These are phyloP conservation scores for Echites panduratus DNA, from an alignment of 257 asterid genomes.

Conservation along the genomic window DNA sequence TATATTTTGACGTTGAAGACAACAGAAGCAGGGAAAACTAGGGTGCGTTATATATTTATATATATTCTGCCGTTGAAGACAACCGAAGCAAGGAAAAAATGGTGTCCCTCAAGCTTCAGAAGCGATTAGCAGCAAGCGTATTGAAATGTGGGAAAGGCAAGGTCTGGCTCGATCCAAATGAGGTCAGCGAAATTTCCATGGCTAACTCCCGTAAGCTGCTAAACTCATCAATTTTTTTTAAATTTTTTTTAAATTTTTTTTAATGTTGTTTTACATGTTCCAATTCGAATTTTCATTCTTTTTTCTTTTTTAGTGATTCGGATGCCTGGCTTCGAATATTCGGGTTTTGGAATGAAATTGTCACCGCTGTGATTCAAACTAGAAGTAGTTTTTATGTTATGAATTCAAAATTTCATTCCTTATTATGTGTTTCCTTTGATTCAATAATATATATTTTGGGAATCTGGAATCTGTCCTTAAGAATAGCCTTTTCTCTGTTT, in stretches of 20 bases:
- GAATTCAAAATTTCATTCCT: no score
- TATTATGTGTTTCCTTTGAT: background rate
- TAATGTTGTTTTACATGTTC: no score
- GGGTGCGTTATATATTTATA: no score
- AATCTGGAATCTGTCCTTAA: background rate
- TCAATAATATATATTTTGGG: no score
- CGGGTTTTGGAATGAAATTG: background rate
- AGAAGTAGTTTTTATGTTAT: background rate
- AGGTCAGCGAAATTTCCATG: background rate
- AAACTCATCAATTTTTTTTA: no score
- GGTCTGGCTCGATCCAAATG: slow-evolving; percentile 1
- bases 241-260: no score
- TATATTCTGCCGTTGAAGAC: background rate
- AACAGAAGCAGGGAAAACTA: no score
- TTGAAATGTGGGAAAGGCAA: background rate
- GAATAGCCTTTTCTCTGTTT: background rate
- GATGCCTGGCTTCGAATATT: background rate
- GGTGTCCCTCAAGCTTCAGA: background rate
- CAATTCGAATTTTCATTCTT: background rate
- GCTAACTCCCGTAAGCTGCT: background rate
- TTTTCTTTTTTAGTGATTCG: no score
- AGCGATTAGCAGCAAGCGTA: background rate
- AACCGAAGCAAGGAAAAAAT: background rate
- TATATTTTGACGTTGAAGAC: no score
- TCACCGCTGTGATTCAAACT: background rate